Conservation (phyloP, 106 monocot genomes). For the Chionographis japonica region DNA sequence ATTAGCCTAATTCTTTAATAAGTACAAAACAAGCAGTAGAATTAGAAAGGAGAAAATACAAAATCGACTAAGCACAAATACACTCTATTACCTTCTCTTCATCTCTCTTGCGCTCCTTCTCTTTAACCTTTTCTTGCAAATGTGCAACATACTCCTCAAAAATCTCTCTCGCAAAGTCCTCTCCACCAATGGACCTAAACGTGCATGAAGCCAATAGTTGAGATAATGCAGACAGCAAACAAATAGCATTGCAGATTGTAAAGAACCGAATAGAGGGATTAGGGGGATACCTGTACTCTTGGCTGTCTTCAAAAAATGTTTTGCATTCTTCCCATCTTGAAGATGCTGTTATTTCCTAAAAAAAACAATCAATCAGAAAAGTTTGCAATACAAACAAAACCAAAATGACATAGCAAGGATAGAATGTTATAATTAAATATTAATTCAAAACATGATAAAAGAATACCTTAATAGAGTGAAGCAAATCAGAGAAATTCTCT, state of each 20-base stretch:
- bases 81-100: constrained; percentile 75
- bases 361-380: neutral
- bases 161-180: constrained; percentile 63
- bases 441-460: neutral
- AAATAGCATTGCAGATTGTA: neutral
- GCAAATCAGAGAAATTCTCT: constrained; percentile 73
- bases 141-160: constrained; percentile 79
- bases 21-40: no score
- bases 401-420: neutral
- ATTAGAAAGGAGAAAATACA: no score
- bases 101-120: constrained; percentile 87
- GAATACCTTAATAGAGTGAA: constrained; percentile 75
- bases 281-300: constrained; percentile 64
- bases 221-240: neutral
- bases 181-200: constrained; percentile 71
- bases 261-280: neutral
- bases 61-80: no score
- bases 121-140: constrained; percentile 87
- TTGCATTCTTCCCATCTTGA: constrained; percentile 93
- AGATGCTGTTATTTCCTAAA: constrained; percentile 78
- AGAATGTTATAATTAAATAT: neutral
- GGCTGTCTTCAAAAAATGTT: constrained; percentile 76
- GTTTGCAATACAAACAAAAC: neutral
- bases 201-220: neutral
- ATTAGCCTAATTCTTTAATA: no score